Base-by-base conservation (phyloP, 768 basidiomycete species). In the Dentipellis fragilis region DNA sequence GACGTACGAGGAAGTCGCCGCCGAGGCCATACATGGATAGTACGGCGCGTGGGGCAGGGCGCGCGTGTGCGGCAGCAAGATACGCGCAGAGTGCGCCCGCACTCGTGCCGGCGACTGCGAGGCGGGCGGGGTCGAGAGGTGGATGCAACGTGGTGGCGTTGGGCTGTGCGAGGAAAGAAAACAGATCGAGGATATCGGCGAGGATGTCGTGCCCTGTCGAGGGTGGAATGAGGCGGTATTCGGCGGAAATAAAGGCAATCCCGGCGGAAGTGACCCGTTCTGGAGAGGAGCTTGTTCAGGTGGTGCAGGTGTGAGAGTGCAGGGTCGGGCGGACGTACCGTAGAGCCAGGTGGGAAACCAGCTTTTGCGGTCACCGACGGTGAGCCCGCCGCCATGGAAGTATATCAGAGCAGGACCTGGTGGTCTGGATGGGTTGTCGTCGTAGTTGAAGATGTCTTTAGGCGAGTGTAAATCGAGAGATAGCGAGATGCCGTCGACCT, bases 291-390 rank as follows among this genome's bases (percentile, higher is more conserved):
- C 40, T 42, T 14, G 35, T 38, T 49, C 7, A 52, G 42, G 50
- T 19, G 16, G 52, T 23, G 51, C 12, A 17, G 9, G n/a, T 17
- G 23, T 16, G 22, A 23, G 19, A 23, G 14, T 53, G 49, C 21
- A 29, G 52, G 54, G 14, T 53, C 10, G n/a, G 17, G 29, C 49
- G 10, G 12, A 61, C 72, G 52, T 29, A 85, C 85, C 73, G 49
- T 75, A 66, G 22, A 87, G 67, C 85, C 85, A 87, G n/a, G 52
- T 58, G 2, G 85, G 84, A 64, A 85, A 80, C 82, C 83, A 86
- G 62, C 77, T 80, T 35, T 63, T 65, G 52, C 77, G 71, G 58
- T 80, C 78, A 1, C 84, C 84, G 14, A 79, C 81, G 0, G 79
- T 76, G 35, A 87, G 66, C 8, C 83, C 83, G 2, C 84, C 85